These are phyloP conservation scores for Achaetomium macrosporum DNA, from an alignment of 2,329 filamentous ascomycete species.

Conservation along the genomic window DNA sequence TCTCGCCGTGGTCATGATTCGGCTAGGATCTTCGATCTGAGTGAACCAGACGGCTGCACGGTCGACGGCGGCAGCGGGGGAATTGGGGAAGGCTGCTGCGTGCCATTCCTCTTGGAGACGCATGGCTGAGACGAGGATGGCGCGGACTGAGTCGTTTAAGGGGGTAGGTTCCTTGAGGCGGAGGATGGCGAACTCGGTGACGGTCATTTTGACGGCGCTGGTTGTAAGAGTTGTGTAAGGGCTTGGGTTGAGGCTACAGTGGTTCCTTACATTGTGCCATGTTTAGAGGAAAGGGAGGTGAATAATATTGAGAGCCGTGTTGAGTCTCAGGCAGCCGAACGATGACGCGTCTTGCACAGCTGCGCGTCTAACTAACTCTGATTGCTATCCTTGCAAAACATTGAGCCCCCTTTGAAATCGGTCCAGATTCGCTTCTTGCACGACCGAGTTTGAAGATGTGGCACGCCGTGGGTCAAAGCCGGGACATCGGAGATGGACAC, in stretches of 20 bases:
- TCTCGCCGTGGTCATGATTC: slow-evolving; percentile 39
- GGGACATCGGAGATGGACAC: too few relatives aligned
- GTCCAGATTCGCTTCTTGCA: too few relatives aligned
- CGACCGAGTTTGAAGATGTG: too few relatives aligned
- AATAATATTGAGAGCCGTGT: background rate
- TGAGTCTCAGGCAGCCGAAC: background rate
- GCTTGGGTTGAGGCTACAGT: background rate
- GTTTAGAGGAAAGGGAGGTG: too few relatives aligned
- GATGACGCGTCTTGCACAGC: background rate
- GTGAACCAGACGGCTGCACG: slow-evolving; percentile 32
- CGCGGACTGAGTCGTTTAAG: slow-evolving; percentile 21
- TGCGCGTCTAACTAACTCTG: too few relatives aligned
- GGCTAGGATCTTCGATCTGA: slow-evolving; percentile 33
- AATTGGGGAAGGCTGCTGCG: slow-evolving; percentile 29
- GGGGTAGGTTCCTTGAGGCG: slow-evolving; percentile 22
- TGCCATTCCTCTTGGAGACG: slow-evolving; percentile 38
- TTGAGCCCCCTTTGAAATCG: too few relatives aligned
- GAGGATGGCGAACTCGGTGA: slow-evolving; percentile 38
- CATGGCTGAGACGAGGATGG: slow-evolving; percentile 29
- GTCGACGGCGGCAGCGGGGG: slow-evolving; percentile 33
- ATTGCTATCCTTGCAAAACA: too few relatives aligned
- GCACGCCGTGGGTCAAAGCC: too few relatives aligned
- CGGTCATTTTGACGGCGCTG: slow-evolving; percentile 26
- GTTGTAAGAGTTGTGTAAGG: too few relatives aligned
- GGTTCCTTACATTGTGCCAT: too few relatives aligned